Base-by-base conservation (phyloP, 805 yeast species). In the Saturnispora sekii region DNA sequence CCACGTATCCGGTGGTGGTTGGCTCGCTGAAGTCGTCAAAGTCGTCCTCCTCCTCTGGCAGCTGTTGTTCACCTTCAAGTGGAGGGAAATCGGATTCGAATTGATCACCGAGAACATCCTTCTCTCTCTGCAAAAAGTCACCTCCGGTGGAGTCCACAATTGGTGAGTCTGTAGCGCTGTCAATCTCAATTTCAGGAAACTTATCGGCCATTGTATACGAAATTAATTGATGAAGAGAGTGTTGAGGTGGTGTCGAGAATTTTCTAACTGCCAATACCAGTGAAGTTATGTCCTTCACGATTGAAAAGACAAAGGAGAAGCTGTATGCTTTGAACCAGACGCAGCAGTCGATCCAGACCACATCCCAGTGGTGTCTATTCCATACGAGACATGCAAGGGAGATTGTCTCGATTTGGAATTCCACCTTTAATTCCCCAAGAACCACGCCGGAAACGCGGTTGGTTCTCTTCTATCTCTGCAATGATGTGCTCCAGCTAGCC, bases 401-500 rank as follows among this genome's bases (percentile, higher is more conserved):
- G 28, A 68, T 76, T 29, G 84, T 51, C 11, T 30, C 46, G 12
- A 17, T 50, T 14, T 51, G 54, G 56, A 29, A 43, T 10, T 31
- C 39, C 11, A 18, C 35, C 17, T 50, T 50, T 18, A 29, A 37
- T 3, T 39, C 49, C 4, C 47, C 56, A 16, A 47, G 41, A n/a
- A 73, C 67, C 81, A 42, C 70, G 16, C 45, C 50, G 12, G 47
- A 44, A 18, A 38, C 42, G 10, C 38, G 49, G 18, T 37, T 53
- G 35, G 46, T 81, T 2, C 62, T 82, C 45, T 68, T 86, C 18
- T 86, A 86, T 55, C 65, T 86, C 11, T 81, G 83, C 42, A 86
- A 86, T 59, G 96, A 86, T 52, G 79, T 86, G 17, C 81, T 85
- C 1, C 96, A 86, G 61, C 83, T 83, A 57, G 77, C 88, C 3